phyloP scores from a whole-genome alignment of 2,329 filamentous ascomycete species.

The Fragosphaeria purpurea region DNA sequence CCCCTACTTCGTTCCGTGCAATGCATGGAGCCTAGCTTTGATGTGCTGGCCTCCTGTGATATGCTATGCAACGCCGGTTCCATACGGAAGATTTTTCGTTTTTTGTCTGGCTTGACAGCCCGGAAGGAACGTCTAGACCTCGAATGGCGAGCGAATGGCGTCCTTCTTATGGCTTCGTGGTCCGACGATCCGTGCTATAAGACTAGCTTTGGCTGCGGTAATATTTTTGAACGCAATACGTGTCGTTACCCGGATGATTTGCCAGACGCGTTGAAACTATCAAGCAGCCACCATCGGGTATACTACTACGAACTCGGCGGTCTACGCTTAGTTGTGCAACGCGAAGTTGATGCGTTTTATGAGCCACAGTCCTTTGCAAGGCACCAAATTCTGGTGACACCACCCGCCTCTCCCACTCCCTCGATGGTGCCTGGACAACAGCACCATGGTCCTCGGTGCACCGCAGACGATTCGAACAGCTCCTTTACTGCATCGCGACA shows the following conservation, averaged over 20 bases:
- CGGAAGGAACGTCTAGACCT: background rate
- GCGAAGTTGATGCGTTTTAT: slow-evolving; percentile 14
- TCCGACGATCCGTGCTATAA: slow-evolving; percentile 11
- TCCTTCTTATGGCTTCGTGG: slow-evolving; percentile 15
- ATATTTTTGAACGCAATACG: slow-evolving; percentile 14
- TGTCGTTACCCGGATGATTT: slow-evolving; percentile 10
- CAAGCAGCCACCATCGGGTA: slow-evolving; percentile 16
- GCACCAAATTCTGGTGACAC: background rate
- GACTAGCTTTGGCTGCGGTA: slow-evolving; percentile 10
- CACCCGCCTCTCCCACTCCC: background rate
- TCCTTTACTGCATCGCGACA: no score
- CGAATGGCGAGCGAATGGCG: background rate
- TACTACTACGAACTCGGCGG: slow-evolving; percentile 13
- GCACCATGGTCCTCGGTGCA: no score
- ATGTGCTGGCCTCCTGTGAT: slow-evolving; percentile 8
- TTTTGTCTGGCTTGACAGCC: slow-evolving; percentile 10
- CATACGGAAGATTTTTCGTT: slow-evolving; percentile 4
- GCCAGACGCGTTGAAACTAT: slow-evolving; percentile 5
- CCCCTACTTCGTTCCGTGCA: slow-evolving; percentile 14
- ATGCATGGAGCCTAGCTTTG: slow-evolving; percentile 5
- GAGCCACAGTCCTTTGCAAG: background rate
- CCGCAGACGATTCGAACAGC: no score
- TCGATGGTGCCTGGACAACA: no score
- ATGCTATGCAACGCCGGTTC: slow-evolving; percentile 15
- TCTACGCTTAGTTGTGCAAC: slow-evolving; percentile 13